These are phyloP conservation scores for Toxicodendron radicans DNA, from an alignment of 345 rosid genomes.

Conservation along the genomic window DNA sequence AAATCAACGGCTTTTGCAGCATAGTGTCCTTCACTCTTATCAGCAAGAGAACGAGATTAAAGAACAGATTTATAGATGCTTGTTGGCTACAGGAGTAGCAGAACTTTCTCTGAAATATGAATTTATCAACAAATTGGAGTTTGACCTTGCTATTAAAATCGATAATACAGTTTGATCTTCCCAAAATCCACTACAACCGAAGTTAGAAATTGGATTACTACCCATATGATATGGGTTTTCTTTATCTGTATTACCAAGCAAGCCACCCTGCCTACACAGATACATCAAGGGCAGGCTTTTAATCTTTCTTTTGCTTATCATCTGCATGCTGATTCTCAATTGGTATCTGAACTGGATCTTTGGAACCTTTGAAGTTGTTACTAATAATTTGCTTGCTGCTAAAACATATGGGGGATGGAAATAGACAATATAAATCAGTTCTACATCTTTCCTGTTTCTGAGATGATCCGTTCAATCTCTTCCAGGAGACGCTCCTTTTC, in stretches of 20 bases:
- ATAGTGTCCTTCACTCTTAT: too few relatives aligned
- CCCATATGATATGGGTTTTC: not conserved
- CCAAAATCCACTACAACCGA: not conserved
- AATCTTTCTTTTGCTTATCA: not conserved
- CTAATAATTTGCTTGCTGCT: not conserved
- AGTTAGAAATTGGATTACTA: not conserved
- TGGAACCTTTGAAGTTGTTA: conserved; percentile 6
- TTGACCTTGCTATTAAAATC: not conserved
- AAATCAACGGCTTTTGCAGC: not conserved
- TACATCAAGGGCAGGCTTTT: not conserved
- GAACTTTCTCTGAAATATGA: too few relatives aligned
- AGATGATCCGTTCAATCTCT: conserved; percentile 59
- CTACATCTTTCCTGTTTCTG: conserved; percentile 42
- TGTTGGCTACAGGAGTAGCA: too few relatives aligned
- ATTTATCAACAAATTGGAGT: not conserved
- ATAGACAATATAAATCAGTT: not conserved
- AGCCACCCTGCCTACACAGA: not conserved
- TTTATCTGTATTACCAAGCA: not conserved
- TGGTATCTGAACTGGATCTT: not conserved
- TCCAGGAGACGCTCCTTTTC: conserved; percentile 70
- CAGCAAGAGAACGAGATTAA: not conserved
- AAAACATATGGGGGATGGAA: not conserved
- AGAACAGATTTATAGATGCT: not conserved
- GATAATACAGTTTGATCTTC: not conserved
- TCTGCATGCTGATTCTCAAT: not conserved